Conservation (phyloP, 2,329 filamentous ascomycete species). For the Cucurbitaria berberidis region DNA sequence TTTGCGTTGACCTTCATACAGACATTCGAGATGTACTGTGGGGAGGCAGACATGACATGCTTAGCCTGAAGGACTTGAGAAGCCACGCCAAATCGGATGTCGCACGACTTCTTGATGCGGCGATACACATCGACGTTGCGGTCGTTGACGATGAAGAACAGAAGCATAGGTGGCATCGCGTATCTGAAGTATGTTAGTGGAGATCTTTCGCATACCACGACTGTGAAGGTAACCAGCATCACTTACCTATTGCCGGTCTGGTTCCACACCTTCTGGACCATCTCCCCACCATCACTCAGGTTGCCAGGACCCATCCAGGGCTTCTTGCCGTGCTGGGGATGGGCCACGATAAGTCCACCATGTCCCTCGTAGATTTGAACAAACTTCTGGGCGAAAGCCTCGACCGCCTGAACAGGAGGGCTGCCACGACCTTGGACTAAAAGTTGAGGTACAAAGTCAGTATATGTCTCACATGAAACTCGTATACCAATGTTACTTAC, state of each 20-base stretch:
- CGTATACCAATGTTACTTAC: no score
- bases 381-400: conserved; percentile 67
- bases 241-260: conserved; percentile 56
- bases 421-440: conserved; percentile 62
- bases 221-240: not conserved
- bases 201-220: not conserved
- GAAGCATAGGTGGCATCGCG: conserved; percentile 69
- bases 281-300: conserved; percentile 51
- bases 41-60: conserved; percentile 72
- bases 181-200: conserved; percentile 32
- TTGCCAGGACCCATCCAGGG: conserved; percentile 42
- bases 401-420: conserved; percentile 52
- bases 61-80: conserved; percentile 79
- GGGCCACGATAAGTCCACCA: conserved; percentile 60
- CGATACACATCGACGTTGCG: conserved; percentile 77
- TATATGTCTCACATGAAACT: no score
- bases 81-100: conserved; percentile 82
- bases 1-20: conserved; percentile 98
- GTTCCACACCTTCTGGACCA: conserved; percentile 64
- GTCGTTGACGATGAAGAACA: conserved; percentile 78
- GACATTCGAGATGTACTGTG: conserved; percentile 92
- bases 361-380: conserved; percentile 65
- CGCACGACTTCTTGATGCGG: conserved; percentile 85
- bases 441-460: no score
- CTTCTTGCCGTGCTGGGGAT: conserved; percentile 36